phyloP scores from a whole-genome alignment of 2,329 filamentous ascomycete genomes.

The Erysiphe pulchra region DNA sequence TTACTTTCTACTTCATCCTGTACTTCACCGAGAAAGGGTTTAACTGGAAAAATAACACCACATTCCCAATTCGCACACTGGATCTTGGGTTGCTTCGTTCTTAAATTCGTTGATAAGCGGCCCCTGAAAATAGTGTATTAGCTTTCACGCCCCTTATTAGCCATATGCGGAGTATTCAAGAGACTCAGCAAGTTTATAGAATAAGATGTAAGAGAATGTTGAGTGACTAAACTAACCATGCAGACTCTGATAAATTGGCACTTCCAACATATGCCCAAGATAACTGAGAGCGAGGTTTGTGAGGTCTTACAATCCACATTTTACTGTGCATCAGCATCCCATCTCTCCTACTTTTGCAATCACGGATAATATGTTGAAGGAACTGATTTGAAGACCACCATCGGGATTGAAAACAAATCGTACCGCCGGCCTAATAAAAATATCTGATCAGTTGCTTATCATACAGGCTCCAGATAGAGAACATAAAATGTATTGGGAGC shows the following conservation, averaged over 20 bases:
- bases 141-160: too few species aligned
- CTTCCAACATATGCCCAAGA: conserved; percentile 73
- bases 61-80: conserved; percentile 90
- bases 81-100: conserved; percentile 43
- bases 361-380: conserved; percentile 43
- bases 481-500: not conserved
- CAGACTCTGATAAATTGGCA: conserved; percentile 77
- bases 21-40: not conserved
- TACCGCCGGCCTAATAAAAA: conserved; percentile 38
- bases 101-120: conserved; percentile 42
- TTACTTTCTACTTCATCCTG: not conserved
- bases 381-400: conserved; percentile 47
- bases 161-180: too few species aligned
- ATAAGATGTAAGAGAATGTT: too few species aligned
- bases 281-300: conserved; percentile 7
- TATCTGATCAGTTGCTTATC: too few species aligned
- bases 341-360: conserved; percentile 43
- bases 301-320: conserved; percentile 24
- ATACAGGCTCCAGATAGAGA: not conserved
- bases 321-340: conserved; percentile 81
- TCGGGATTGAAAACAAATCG: conserved; percentile 50
- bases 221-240: conserved; percentile 36
- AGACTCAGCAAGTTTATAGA: too few species aligned
- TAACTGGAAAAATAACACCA: conserved; percentile 50
- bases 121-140: conserved; percentile 25